phyloP scores from a whole-genome alignment of 2,329 filamentous ascomycete species.

The Phaeosphaeriaceae sp. region DNA sequence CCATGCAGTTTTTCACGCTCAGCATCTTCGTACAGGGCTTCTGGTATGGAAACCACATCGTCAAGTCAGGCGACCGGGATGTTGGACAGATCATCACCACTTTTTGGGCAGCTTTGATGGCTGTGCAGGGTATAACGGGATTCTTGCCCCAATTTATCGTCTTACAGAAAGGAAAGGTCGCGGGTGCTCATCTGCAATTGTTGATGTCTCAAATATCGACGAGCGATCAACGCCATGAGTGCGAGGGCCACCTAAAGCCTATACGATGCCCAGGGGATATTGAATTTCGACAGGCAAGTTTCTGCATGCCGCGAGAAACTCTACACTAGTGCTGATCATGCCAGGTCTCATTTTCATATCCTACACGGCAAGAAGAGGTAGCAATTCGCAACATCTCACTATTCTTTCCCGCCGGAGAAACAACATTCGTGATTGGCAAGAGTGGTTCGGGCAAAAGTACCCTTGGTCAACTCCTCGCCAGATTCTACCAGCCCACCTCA shows the following conservation, averaged over 20 bases:
- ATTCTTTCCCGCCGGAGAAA: conserved; percentile 73
- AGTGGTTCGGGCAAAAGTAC: conserved; percentile 96
- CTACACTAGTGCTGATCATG: conserved; percentile 11
- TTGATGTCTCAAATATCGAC: conserved; percentile 49
- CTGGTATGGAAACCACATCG: conserved; percentile 80
- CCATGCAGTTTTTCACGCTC: conserved; percentile 76
- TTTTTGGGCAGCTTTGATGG: conserved; percentile 82
- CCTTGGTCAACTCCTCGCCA: conserved; percentile 77
- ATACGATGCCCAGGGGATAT: conserved; percentile 69
- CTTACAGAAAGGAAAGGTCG: conserved; percentile 79
- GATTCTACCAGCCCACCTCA: conserved; percentile 72
- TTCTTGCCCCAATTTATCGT: conserved; percentile 79
- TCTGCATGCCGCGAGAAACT: background rate
- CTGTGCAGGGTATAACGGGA: conserved; percentile 76
- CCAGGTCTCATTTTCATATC: conserved; percentile 84
- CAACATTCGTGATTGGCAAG: conserved; percentile 81
- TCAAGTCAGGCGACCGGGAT: conserved; percentile 63
- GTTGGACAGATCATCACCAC: conserved; percentile 78
- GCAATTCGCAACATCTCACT: conserved; percentile 70
- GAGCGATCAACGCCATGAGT: conserved; percentile 20
- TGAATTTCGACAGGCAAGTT: conserved; percentile 70
- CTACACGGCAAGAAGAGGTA: conserved; percentile 66
- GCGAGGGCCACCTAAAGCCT: conserved; percentile 29
- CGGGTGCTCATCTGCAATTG: conserved; percentile 67
- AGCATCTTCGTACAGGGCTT: conserved; percentile 87